phyloP scores from a whole-genome alignment of 176 grass and related monocot species.

The Neostapfia colusana region DNA sequence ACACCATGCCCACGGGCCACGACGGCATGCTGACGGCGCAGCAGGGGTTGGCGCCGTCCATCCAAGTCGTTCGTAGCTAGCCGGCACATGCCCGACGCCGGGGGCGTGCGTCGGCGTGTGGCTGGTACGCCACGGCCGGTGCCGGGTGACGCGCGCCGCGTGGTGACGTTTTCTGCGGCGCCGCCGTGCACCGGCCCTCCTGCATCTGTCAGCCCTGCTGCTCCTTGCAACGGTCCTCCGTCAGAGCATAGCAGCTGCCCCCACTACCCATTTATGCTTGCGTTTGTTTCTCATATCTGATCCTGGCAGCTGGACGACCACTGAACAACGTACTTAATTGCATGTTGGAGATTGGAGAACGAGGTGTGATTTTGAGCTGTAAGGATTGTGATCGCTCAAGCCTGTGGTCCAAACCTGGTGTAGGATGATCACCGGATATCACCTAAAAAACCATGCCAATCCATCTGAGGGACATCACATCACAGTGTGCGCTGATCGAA shows the following conservation, averaged over 20 bases:
- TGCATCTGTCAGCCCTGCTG: neutral
- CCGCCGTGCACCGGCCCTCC: too few relatives aligned
- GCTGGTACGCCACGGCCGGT: constrained; percentile 31
- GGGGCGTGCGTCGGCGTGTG: constrained; percentile 15
- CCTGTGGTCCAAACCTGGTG: neutral
- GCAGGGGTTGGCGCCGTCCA: constrained; percentile 12
- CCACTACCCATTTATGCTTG: too few relatives aligned
- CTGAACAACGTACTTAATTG: neutral
- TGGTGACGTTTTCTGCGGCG: neutral
- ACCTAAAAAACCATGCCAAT: neutral
- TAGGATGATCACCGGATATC: neutral
- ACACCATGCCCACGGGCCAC: neutral
- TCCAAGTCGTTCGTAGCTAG: neutral
- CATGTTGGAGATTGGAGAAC: neutral
- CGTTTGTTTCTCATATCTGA: neutral
- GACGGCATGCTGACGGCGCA: neutral
- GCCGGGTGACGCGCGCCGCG: constrained; percentile 12
- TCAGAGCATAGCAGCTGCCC: too few relatives aligned
- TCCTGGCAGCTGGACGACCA: neutral
- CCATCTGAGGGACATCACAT: neutral
- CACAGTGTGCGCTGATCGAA: neutral
- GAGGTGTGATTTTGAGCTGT: neutral
- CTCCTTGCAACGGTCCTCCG: neutral
- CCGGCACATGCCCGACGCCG: constrained; percentile 17
- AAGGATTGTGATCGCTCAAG: neutral